Base-by-base conservation (phyloP, 768 basidiomycete species). In the Tulasnella sp. region DNA sequence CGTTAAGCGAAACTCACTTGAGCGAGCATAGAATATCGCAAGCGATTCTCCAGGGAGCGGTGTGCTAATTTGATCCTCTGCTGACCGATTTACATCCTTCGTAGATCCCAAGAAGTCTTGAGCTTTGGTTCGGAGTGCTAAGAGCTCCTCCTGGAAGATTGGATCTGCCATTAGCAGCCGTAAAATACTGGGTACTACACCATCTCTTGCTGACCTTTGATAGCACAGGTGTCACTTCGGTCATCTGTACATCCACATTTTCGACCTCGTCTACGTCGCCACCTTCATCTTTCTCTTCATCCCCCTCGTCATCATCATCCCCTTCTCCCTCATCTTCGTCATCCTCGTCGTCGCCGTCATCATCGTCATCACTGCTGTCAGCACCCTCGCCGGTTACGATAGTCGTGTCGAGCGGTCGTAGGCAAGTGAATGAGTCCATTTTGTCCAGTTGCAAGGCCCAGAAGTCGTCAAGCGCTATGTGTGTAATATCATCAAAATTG, bases 1-100 rank as follows among this genome's bases (percentile, higher is more conserved):
- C 30, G 48, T 43, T 27, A 32, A n/a, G 41, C 27, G 44, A 24
- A 2, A 75, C 85, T 65, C 68, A 85, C 88, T 80, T 17, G 86
- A 83, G 7, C 90, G 81, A 4, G 85, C 81, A 65, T 91, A 94
- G 69, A 94, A 94, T 70, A 78, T 76, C 0, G 88, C 84, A 7
- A 93, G 71, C 0, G 86, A 86, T 70, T 95, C 92, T 10, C 89
- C 88, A 0, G 89, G 88, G 2, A 85, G 74, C 0, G 92, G 92
- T 0, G 89, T 92, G 65, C 84, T 86, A 26, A 86, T 68, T 0
- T 79, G 70, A 61, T 92, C 88, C 67, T 91, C 89, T 0, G 78
- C 74, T 1, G 85, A 80, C 3, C 82, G 76, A 54, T 79, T 81
- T 7, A 82, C 70, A 27, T 68, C 67, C 49, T 67, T 71, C 2